These are phyloP conservation scores for Centella asiatica DNA, from an alignment of 129 eudicot genomes.

Conservation along the genomic window DNA sequence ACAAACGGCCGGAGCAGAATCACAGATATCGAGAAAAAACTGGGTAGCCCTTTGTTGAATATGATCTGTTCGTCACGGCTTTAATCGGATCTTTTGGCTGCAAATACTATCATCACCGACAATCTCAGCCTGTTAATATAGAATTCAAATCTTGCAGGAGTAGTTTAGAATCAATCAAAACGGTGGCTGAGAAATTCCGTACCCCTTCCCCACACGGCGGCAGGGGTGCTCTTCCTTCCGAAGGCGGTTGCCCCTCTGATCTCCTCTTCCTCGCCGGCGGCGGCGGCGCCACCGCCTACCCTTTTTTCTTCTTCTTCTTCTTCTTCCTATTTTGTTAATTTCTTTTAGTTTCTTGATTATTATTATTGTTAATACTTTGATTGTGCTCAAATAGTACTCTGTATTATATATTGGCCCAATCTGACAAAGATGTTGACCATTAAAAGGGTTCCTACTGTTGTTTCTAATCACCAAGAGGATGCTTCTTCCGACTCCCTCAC, in stretches of 20 bases:
- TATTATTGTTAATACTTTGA: neutral
- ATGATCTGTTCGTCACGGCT: slow-evolving; percentile 21
- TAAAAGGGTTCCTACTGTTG: slow-evolving; percentile 86
- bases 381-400: neutral
- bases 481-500: no score
- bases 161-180: neutral
- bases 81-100: slow-evolving; percentile 5
- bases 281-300: no score
- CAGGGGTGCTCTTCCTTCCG: slow-evolving; percentile 81
- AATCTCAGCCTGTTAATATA: neutral
- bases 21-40: no score
- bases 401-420: neutral
- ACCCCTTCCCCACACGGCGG: slow-evolving; percentile 90
- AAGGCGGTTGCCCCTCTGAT: slow-evolving; percentile 88
- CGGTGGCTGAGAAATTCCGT: slow-evolving; percentile 18
- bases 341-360: neutral
- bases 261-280: slow-evolving; percentile 95
- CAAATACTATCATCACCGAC: neutral
- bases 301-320: slow-evolving; percentile 2
- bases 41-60: no score
- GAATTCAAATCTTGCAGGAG: no score
- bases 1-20: neutral
- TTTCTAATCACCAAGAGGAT: slow-evolving; percentile 85
- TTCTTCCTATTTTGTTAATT: slow-evolving; percentile 13
- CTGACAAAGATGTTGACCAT: slow-evolving; percentile 53